These are phyloP conservation scores for Penicillium paneum DNA, from an alignment of 2,329 filamentous ascomycete genomes.

Conservation along the genomic window DNA sequence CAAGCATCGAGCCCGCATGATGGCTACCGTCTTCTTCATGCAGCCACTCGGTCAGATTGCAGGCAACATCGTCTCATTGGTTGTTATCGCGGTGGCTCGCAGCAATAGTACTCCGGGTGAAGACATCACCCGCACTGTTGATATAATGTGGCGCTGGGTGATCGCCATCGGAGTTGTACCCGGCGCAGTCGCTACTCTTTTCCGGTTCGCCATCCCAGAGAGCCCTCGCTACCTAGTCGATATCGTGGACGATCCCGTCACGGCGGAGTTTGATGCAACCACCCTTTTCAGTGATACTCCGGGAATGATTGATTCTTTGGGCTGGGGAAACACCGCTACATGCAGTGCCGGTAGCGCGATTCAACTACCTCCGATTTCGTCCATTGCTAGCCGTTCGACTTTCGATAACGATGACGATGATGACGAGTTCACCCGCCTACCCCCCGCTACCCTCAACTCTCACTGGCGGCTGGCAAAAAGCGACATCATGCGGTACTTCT, in stretches of 20 bases:
- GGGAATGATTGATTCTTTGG: constrained; percentile 21
- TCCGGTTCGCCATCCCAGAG: constrained; percentile 65
- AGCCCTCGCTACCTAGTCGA: constrained; percentile 64
- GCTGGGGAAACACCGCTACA: constrained; percentile 26
- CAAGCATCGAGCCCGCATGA: constrained; percentile 63
- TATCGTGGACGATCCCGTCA: constrained; percentile 59
- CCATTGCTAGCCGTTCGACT: constrained; percentile 26
- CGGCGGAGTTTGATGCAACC: constrained; percentile 59
- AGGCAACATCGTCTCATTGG: constrained; percentile 59
- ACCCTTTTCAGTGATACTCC: constrained; percentile 51
- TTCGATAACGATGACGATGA: constrained; percentile 21
- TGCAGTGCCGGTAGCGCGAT: constrained; percentile 15
- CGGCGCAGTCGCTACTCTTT: constrained; percentile 61
- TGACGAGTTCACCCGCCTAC: constrained; percentile 24
- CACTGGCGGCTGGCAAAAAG: constrained; percentile 39
- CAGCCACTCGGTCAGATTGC: constrained; percentile 66
- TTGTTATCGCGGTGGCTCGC: constrained; percentile 37
- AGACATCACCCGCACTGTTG: constrained; percentile 44
- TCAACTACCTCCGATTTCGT: constrained; percentile 26
- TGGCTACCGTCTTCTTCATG: constrained; percentile 67
- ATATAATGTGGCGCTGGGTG: constrained; percentile 65
- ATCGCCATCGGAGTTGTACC: constrained; percentile 64
- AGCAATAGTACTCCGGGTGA: constrained; percentile 23
- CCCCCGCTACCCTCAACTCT: constrained; percentile 41
- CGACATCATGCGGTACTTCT: constrained; percentile 44